Base-by-base conservation (phyloP, 768 basidiomycete genomes). In the Boletus reticuloceps region DNA sequence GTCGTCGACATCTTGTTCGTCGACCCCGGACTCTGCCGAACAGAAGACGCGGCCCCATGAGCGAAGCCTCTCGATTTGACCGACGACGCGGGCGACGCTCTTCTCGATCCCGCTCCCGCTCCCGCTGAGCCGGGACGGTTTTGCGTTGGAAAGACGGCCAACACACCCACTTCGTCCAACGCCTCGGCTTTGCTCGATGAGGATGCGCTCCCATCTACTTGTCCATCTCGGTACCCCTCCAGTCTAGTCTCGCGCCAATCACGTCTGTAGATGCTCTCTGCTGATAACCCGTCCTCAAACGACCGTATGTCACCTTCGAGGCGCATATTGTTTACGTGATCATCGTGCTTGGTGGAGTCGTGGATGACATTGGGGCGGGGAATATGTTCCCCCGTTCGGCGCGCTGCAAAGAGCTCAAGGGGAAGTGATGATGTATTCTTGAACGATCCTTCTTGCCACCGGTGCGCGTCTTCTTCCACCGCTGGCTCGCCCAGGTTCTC, bases 211-310 rank as follows among this genome's bases (percentile, higher is more conserved):
- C 57, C 63, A 16, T 60, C 59, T 5, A 38, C 52, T 13, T 58
- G 60, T 32, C 60, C 55, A 12, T 69, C 61, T 2, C 56, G 51
- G 17, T 46, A 53, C 34, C 37, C 55, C 9, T 61, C 62, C 22
- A 84, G 64, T 49, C 88, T 77, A 4, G 85, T 83, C 69, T 91
- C 89, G 46, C 88, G 77, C 88, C 88, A 91, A 66, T 91, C 90
- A 27, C 89, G 77, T 53, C 79, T 76, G 67, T 89, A 89, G 4
- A 89, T 59, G 54, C 77, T 84, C 62, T 91, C 88, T 0, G 78
- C 72, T 0, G 78, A 75, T 8, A 86, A 61, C 0, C 81, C 82
- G 58, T 90, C 89, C 64, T 88, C 83, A 56, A 91, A 87, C 12
- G 76, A 72, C n/a, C 81, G 75, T 10, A 84, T 60, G 50, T 79